Evolutionary conservation across 2,329 filamentous ascomycete genomes (phyloP), one percentile per base, ranked within the genome.

Genomic region (Epichloe typhina): DNA sequence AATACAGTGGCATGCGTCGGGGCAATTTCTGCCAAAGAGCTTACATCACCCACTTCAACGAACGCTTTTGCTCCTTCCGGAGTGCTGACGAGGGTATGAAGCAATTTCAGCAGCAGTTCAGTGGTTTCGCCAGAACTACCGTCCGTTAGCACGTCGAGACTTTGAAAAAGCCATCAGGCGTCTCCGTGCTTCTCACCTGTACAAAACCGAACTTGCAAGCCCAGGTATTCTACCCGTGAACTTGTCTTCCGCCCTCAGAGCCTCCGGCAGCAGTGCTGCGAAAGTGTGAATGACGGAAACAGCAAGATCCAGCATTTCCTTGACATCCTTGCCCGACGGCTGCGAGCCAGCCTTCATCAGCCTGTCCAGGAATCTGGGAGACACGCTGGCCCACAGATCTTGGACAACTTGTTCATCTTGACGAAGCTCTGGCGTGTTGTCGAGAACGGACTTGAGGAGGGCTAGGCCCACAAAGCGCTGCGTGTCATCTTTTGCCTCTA

Each of bases 381-480:
- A 75, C 21, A 86, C 71, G 35, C 73, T 72, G 36, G 71, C 65
- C 83, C 83, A 86, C 41, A 84, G 65, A 13, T 61, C 62, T n/a
- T 64, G 58, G 4, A 83, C 58, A 7, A 60, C 61, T 2, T 64
- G 63, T 9, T 70, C 66, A 62, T 81, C 71, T 49, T 72, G 64
- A 43, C 71, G 71, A 21, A 81, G 63, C n/a, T 71, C 63, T 21
- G 71, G 65, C 5, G 76, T 74, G 59, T 78, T 80, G 62, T 85
- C 81, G 35, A 86, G 70, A 12, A 83, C 66, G n/a, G 79, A 77
- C 58, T 81, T 83, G 47, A 86, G 71, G 21, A 86, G 70, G 1
- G 81, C 79, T 21, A 86, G 69, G 7, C 81, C 83, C 39, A 84
- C 81, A 56, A 86, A 85, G 58, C 79, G 75, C 19, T 80, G 78